Base-by-base conservation (phyloP, 2,329 filamentous ascomycete species). In the Torrubiella hemipterigena region DNA sequence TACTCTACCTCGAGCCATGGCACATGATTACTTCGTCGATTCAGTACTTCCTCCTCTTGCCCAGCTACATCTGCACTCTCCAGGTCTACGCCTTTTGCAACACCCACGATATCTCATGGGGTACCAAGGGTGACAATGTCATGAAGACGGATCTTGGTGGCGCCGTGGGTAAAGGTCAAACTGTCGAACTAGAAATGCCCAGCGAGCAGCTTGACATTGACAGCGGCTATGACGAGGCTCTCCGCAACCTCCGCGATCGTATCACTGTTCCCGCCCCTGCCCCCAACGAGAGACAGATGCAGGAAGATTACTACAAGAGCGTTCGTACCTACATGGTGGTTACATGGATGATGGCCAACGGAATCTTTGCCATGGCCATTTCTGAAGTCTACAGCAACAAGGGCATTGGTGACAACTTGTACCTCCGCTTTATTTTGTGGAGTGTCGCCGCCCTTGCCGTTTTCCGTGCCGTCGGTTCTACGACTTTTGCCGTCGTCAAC, bases 71-170 rank as follows among this genome's bases (percentile, higher is more conserved):
- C 57, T 96, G 91, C 63, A 96, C 85, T 0, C 69, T 98, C 3
- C 91, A 98, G 56, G 86, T 96, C 14, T 98, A 98, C 59, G 91
- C 91, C 26, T 98, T 98, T 58, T 96, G 91, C 66, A 98, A 98
- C 62, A 93, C 89, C 0, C 91, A 98, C 70, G 91, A 98, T 53
- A 86, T 98, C 14, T 93, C 87, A 0, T 98, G 91, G 91, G 91
- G 91, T 27, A 98, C 91, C 27, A 98, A 98, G 61, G 91, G 91
- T 35, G 91, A 98, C 67, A 98, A 98, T 55, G 77, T 93, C 21
- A 79, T 91, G 47, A 80, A 84, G 55, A 95, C 82, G 7, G 93
- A 98, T 51, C 75, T 98, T 1, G 91, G 91, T 34, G 77, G 82
- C 6, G 91, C 93, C 10, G 74, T 82, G 6, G 77, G 77, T 30